Percentiles rank a stretch among this genome's conserved stretches.
phyloP scores from a whole-genome alignment of 345 rosid genomes.

The Citrus inodora region DNA sequence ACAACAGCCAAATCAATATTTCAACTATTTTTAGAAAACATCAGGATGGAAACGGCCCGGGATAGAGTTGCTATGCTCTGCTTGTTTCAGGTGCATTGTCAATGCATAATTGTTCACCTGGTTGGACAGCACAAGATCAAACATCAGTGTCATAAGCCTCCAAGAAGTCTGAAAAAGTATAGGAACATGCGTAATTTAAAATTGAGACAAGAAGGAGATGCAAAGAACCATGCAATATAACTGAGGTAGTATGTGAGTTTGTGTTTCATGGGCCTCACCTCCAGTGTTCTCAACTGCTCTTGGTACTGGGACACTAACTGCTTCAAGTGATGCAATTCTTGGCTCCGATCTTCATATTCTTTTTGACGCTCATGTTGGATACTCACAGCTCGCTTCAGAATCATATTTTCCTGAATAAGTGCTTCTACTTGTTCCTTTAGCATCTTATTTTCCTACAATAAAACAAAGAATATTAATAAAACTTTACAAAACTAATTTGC shows the following conservation, averaged over 20 bases:
- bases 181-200: background rate
- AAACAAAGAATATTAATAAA: background rate
- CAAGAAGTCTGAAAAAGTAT: background rate
- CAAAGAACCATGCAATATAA: background rate
- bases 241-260: background rate
- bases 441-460: slow-evolving; percentile 53
- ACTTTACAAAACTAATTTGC: background rate
- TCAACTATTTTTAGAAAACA: slow-evolving; percentile 42
- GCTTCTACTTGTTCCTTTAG: slow-evolving; percentile 71
- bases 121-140: background rate
- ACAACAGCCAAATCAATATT: background rate
- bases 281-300: slow-evolving; percentile 77
- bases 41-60: slow-evolving; percentile 79
- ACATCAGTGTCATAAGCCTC: background rate
- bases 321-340: slow-evolving; percentile 71
- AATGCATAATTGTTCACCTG: slow-evolving; percentile 75
- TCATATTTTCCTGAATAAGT: slow-evolving; percentile 59
- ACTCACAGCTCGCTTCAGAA: slow-evolving; percentile 75
- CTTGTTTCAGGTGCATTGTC: slow-evolving; percentile 66
- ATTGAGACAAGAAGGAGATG: background rate
- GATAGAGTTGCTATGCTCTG: slow-evolving; percentile 42
- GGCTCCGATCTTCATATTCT: slow-evolving; percentile 53
- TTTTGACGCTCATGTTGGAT: slow-evolving; percentile 83
- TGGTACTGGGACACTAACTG: slow-evolving; percentile 74
- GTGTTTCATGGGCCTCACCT: slow-evolving; percentile 41